Evolutionary conservation across 768 basidiomycete genomes (phyloP).

Genomic region (Naganishia vaughanmartiniae): DNA sequence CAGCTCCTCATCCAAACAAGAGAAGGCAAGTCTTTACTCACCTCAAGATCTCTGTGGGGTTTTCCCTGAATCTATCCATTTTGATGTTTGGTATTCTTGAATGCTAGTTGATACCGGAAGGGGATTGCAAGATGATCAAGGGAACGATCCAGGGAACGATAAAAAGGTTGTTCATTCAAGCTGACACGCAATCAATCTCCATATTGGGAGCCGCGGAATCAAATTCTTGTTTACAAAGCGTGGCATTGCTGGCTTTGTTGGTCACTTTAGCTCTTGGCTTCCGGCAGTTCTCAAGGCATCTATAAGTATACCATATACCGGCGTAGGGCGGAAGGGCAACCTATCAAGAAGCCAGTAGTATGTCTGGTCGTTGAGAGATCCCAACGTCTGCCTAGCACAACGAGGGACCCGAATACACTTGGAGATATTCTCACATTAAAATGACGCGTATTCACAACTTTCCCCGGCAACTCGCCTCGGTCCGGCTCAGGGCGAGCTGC

Average conservation of each 20-base stretch:
- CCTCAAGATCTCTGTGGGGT: constrained; percentile 48
- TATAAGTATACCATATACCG: too few relatives aligned
- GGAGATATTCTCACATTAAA: too few relatives aligned
- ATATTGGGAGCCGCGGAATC: constrained; percentile 22
- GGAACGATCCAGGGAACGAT: not conserved
- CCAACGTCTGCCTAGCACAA: too few relatives aligned
- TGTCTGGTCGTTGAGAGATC: too few relatives aligned
- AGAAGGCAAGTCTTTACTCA: constrained; percentile 23
- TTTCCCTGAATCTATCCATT: constrained; percentile 47
- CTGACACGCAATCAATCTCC: constrained; percentile 9
- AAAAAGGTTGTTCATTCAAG: not conserved
- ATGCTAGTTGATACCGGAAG: not conserved
- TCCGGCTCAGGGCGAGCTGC: not conserved
- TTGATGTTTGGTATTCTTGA: not conserved
- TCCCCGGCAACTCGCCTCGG: not conserved
- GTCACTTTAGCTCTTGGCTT: too few relatives aligned
- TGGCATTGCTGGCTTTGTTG: not conserved
- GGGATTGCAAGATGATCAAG: not conserved
- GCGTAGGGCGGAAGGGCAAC: too few relatives aligned
- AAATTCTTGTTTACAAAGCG: constrained; percentile 1
- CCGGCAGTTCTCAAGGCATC: too few relatives aligned
- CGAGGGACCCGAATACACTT: too few relatives aligned
- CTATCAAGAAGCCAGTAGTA: too few relatives aligned
- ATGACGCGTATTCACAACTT: not conserved
- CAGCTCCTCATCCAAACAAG: not conserved